Evolutionary conservation across 768 basidiomycete genomes (phyloP), one percentile per base, ranked within the genome.

Genomic region (Leccinum truebloodii): DNA sequence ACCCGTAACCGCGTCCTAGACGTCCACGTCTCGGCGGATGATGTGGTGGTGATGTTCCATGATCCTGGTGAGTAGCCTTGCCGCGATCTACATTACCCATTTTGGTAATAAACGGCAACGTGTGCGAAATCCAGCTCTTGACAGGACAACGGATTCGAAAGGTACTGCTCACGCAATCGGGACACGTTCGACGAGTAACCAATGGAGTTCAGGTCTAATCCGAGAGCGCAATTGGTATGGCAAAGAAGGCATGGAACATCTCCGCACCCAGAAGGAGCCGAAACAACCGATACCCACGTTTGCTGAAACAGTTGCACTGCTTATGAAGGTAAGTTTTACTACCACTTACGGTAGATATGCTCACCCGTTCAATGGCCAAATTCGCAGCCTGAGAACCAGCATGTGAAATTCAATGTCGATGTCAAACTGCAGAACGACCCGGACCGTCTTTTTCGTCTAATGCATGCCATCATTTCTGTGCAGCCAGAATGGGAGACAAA

Each of bases 391-490:
- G 87, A 90, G 75, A 90, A 92, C 74, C 80, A 76, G 37, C 88
- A 90, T 61, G 85, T 89, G 70, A 84, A 84, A 63, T 88, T 90
- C 69, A 86, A 98, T 78, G 84, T 98, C 62, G 96, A 98, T 72
- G 92, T 97, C 71, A 99, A 99, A 77, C 83, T 89, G 28, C 87
- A 94, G 70, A 98, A 98, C 71, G 86, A 95, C 69, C 94, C 96
- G 1, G 86, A 86, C 58, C 84, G 83, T n/a, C 81, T 96, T 34
- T 97, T 95, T 77, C 71, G 75, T 24, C 78, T 95, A 48, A 93
- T 97, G 86, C 82, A 91, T 76, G 73, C 75, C 44, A 78, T 82
- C 59, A 86, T 96, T 60, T 78, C 83, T 14, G 67, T 79, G 7
- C 84, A 94, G 61, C 78, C 83, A 1, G 78, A 83, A 32, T 96